These are phyloP conservation scores for Tetragonia tetragonoides DNA, from an alignment of 148 eudicot genomes.

Conservation along the genomic window DNA sequence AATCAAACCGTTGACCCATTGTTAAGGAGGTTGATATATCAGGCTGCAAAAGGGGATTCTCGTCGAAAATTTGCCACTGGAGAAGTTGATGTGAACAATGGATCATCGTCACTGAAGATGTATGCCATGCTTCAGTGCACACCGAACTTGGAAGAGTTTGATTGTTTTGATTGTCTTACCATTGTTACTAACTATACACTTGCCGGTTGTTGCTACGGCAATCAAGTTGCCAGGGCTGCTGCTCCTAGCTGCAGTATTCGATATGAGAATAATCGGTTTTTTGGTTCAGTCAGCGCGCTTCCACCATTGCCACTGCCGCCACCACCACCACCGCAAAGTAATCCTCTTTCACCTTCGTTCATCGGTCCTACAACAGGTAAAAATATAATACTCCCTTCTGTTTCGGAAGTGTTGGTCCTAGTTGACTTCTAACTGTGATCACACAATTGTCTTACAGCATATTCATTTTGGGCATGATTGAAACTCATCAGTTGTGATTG, in stretches of 20 bases:
- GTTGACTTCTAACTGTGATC: neutral
- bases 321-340: neutral
- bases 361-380: neutral
- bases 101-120: neutral
- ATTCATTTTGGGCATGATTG: too few relatives aligned
- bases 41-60: conserved; percentile 15
- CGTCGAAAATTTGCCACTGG: conserved; percentile 23
- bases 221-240: neutral
- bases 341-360: neutral
- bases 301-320: neutral
- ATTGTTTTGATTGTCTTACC: neutral
- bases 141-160: neutral
- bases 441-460: too few relatives aligned
- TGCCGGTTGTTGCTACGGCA: neutral
- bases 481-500: too few relatives aligned
- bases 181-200: neutral
- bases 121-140: conserved; percentile 10
- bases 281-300: neutral
- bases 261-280: conserved; percentile 5
- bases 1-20: conserved; percentile 6
- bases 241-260: neutral
- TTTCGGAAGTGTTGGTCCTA: neutral
- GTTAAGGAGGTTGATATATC: neutral
- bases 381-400: neutral
- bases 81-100: neutral